Conservation (phyloP, 2,329 filamentous ascomycete genomes). For the Hysterium pulicare region DNA sequence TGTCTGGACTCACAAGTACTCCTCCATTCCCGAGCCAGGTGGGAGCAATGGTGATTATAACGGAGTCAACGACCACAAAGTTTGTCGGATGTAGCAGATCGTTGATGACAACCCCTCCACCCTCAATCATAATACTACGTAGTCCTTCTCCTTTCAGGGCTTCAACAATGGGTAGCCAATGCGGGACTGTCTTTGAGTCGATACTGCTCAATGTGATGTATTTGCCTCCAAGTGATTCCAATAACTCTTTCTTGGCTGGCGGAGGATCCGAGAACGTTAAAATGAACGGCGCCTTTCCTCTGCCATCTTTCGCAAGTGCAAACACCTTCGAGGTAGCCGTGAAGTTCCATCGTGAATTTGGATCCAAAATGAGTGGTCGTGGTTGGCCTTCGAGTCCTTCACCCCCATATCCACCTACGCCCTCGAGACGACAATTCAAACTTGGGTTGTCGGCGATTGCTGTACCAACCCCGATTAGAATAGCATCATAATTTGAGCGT, state of each 20-base stretch:
- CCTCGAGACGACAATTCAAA: slow-evolving; percentile 74
- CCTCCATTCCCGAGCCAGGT: slow-evolving; percentile 84
- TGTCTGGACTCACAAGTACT: slow-evolving; percentile 71
- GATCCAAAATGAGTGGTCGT: slow-evolving; percentile 78
- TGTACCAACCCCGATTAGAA: slow-evolving; percentile 81
- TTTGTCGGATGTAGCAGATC: slow-evolving; percentile 65
- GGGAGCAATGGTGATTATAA: slow-evolving; percentile 86
- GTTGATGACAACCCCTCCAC: slow-evolving; percentile 79
- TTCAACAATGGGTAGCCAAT: slow-evolving; percentile 64
- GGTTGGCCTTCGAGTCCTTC: slow-evolving; percentile 61
- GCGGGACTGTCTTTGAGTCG: slow-evolving; percentile 12
- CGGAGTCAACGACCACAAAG: slow-evolving; percentile 64
- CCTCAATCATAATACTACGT: slow-evolving; percentile 85
- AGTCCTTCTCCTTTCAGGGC: slow-evolving; percentile 60
- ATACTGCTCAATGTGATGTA: neutral
- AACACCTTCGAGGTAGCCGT: slow-evolving; percentile 61
- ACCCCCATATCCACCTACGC: slow-evolving; percentile 56
- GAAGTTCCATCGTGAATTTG: slow-evolving; percentile 69
- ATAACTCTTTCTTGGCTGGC: slow-evolving; percentile 24
- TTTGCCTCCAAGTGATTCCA: slow-evolving; percentile 26
- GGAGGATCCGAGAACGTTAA: slow-evolving; percentile 43
- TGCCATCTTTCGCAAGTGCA: slow-evolving; percentile 59
- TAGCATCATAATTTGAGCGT: slow-evolving; percentile 76
- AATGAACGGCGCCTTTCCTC: slow-evolving; percentile 71
- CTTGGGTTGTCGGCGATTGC: slow-evolving; percentile 80